Base-by-base conservation (phyloP, 1,284 basidiomycete genomes). In the Moesziomyces sp. region DNA sequence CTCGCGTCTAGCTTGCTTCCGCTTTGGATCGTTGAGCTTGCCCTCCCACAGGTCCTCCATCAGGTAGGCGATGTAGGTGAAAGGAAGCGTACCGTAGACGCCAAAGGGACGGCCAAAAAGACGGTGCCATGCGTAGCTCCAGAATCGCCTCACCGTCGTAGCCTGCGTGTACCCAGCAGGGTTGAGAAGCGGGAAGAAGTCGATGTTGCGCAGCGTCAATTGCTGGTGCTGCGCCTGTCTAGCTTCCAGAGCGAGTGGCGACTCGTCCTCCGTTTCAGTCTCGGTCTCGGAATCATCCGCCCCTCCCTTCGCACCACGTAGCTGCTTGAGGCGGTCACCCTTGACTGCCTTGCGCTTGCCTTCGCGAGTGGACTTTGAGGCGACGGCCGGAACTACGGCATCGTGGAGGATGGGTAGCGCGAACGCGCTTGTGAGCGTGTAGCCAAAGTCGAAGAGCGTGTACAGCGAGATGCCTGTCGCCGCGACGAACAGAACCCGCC, bases 131-230 rank as follows among this genome's bases (percentile, higher is more conserved):
- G 65, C 65, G 13, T 74, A 74, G 46, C 57, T 61, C 74, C 74
- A 74, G 48, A 76, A 76, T 3, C 65, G 50, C 3, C 66, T 38
- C 23, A 77, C 72, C 11, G 66, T 71, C 1, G 63, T 65, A 3
- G 74, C 62, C 38, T 67, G 48, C 6, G 67, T 71, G 49, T 68
- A 58, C 0, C 66, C 69, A 11, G 74, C 60, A 0, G 75, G 72
- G 52, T 77, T 77, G 53, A 77, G 67, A 5, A 77, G 57, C 0
- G 75, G 75, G 61, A 74, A 77, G 46, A 77, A 77, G n/a, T 75
- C 75, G 21, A 77, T 53, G 47, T 77, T 77, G 46, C 74, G 67
- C 21, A 73, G 48, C n/a, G 62, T 56, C 5, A 73, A 46, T 28
- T 73, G 69, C 49, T 73, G 47, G 38, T 66, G 56, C 19, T 52